A percentile compares a stretch with the other conserved stretches of the same genome.
Conservation (phyloP, 257 asterid genomes). For the Coffea canephora region DNA sequence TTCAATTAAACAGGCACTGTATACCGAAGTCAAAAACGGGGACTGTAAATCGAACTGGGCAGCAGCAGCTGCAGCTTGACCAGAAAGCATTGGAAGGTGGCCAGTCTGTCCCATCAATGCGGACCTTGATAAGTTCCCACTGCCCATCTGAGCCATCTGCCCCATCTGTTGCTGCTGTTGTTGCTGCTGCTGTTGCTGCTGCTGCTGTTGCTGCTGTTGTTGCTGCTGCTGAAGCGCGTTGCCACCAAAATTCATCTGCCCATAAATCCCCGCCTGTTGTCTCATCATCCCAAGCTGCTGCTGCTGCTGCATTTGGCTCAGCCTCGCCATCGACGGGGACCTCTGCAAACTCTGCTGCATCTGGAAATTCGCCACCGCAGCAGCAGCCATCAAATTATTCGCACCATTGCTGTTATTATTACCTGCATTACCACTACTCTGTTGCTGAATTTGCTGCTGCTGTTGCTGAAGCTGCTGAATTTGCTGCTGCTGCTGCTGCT, state of each 20-base stretch:
- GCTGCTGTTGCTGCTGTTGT: constrained; percentile 34
- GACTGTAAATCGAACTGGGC: constrained; percentile 75
- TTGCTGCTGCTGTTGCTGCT: constrained; percentile 29
- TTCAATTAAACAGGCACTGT: not conserved
- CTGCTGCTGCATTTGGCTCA: constrained; percentile 61
- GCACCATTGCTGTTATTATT: constrained; percentile 24
- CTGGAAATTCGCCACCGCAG: constrained; percentile 43
- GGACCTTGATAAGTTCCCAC: constrained; percentile 61
- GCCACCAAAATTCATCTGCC: constrained; percentile 72
- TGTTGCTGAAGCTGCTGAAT: constrained; percentile 35
- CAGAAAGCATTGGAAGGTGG: constrained; percentile 70
- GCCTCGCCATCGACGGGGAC: constrained; percentile 66
- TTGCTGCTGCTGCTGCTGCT: constrained; percentile 33
- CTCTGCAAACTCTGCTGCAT: constrained; percentile 58
- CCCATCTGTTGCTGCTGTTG: constrained; percentile 38
- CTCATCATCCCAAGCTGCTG: constrained; percentile 49
- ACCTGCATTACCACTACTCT: constrained; percentile 17
- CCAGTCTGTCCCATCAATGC: constrained; percentile 79
- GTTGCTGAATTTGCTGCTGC: constrained; percentile 40
- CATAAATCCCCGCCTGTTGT: constrained; percentile 59
- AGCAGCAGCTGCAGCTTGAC: constrained; percentile 60
- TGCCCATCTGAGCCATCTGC: constrained; percentile 58
- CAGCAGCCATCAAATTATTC: constrained; percentile 45
- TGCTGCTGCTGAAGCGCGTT: constrained; percentile 37
- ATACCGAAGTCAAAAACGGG: constrained; percentile 75